Evolutionary conservation across 495 filamentous ascomycete species (phyloP), one percentile per base, ranked within the genome.

Genomic region (Terfezia boudieri): DNA sequence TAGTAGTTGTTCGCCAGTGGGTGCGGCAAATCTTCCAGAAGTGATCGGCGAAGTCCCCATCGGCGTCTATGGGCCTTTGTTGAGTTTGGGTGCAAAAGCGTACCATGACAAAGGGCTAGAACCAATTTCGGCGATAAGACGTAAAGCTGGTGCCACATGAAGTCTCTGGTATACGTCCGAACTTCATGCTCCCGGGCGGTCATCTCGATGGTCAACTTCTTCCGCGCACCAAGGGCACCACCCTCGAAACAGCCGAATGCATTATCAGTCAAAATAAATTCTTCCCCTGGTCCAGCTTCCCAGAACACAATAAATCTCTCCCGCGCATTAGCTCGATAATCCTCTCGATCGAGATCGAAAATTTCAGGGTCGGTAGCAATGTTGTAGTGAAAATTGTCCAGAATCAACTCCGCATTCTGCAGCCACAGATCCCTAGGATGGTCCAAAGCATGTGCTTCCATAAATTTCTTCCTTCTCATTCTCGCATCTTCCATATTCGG

Each of bases 131-230:
- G 64, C 22, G 64, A 66, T 41, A 66, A 61, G 37, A 66, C 61
- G 38, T 62, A 66, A 56, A 66, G 64, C 41, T 66, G 64, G 38
- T 66, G 64, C 64, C 64, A 66, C 64, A 64, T 66, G 49, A 57
- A 60, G 50, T 66, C 64, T 38, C 53, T 55, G 9, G 64, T 66
- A 48, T 66, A 66, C 23, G 62, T 48, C 16, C 63, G 61, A 41
- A 60, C 52, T 48, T 59, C 64, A 17, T 58, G 55, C 38, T 66
- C 61, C 52, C 55, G 49, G n/a, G 61, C 50, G 17, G 49, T 54
- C 57, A 66, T 62, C 41, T 64, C 58, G 53, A 66, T 57, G 9
- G 50, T 63, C 22, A 58, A 57, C 37, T 62, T 62, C 49, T 56
- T 56, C 23, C 61, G 56, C 5, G 57, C 64, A n/a, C 64, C 64